Base-by-base conservation (phyloP, 2,329 filamentous ascomycete genomes). In the Diaporthe vaccinii region DNA sequence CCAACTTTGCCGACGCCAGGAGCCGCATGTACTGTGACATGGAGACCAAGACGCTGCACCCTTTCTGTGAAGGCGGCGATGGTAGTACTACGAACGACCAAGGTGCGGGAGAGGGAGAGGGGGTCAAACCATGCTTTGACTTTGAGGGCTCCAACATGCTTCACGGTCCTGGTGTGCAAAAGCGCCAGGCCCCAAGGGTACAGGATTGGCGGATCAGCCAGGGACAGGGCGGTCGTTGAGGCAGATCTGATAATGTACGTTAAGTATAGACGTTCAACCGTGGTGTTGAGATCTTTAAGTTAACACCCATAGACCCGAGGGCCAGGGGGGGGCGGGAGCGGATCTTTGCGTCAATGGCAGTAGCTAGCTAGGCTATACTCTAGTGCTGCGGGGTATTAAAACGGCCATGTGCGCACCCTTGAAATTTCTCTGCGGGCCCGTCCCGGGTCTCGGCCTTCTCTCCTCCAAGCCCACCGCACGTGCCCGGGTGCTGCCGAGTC, bases 61-160 rank as follows among this genome's bases (percentile, higher is more conserved):
- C 55, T 4, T 58, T 58, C 31, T 58, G 55, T 7, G 12, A 15
- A 39, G 36, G 36, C 36, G 36, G 36, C 36, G 28, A 22, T 4
- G 31, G 9, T 15, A 10, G 28, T 36, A 12, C 1, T 20, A 14
- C 6, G 25, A 31, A 12, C 15, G 25, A 25, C 4, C 51, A 20
- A 7, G 5, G 6, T 22, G 17, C 51, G n/a, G 25, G 25, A 15
- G 31, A 36, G 36, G 36, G 36, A 12, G 36, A 39, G 10, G 36
- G 36, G 36, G 10, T 39, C 14, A 58, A 5, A 28, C 28, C 31
- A 28, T 58, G 55, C 55, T 58, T 58, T 22, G 55, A 58, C 55
- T 58, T 58, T 34, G 55, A 58, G 31, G 55, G 55, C 17, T 58
- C 55, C 55, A 58, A 58, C 5, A 58, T 58, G 55, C 55, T 58